Conservation (phyloP, 345 rosid species). For the Populus tremula region DNA sequence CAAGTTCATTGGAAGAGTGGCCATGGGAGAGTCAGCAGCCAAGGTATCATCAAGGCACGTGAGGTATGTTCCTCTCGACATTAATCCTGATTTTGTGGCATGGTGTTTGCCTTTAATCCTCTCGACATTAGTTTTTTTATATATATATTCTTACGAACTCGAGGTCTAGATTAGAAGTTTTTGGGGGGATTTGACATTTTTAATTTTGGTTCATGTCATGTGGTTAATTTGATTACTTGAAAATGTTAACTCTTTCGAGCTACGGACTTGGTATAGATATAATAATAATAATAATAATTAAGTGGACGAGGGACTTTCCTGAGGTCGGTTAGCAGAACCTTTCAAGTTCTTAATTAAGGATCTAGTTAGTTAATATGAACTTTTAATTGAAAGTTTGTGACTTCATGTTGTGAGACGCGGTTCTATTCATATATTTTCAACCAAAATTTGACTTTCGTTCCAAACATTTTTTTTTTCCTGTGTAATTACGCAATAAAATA, state of each 20-base stretch:
- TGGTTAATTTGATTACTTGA: background rate
- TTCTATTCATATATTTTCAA: background rate
- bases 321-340: background rate
- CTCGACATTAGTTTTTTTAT: background rate
- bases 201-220: background rate
- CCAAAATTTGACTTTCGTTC: background rate
- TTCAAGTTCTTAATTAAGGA: background rate
- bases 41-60: slow-evolving; percentile 40
- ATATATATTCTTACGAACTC: background rate
- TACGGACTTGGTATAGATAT: background rate
- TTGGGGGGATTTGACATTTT: background rate
- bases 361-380: background rate
- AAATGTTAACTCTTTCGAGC: background rate
- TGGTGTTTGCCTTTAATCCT: background rate
- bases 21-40: slow-evolving; percentile 12
- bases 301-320: background rate
- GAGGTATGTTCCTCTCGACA: slow-evolving; percentile 41
- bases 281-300: background rate
- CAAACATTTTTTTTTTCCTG: no score
- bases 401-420: background rate
- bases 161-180: background rate
- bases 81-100: slow-evolving; percentile 20
- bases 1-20: slow-evolving; percentile 37
- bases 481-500: background rate
- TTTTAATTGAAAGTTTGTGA: background rate